These are phyloP conservation scores for Acephala macrosclerotiorum DNA, from an alignment of 2,329 filamentous ascomycete species.

Conservation along the genomic window DNA sequence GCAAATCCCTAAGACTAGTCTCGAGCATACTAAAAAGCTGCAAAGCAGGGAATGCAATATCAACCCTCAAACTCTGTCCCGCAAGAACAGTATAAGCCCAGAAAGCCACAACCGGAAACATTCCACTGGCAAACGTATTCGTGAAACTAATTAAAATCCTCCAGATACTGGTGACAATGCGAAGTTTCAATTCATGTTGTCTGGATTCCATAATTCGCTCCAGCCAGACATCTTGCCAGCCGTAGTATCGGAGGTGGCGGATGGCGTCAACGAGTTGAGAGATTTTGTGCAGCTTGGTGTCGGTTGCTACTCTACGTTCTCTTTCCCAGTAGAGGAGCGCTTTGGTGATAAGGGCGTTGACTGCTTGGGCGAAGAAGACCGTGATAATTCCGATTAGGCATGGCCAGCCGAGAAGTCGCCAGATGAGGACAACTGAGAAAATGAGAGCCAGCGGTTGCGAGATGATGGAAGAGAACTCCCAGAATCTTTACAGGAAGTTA, in stretches of 20 bases:
- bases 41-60: conserved; percentile 86
- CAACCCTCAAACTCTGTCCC: conserved; percentile 72
- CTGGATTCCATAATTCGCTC: conserved; percentile 72
- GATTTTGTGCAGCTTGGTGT: conserved; percentile 79
- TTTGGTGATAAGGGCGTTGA: conserved; percentile 74
- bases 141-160: conserved; percentile 69
- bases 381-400: conserved; percentile 77
- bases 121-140: conserved; percentile 73
- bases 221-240: conserved; percentile 82
- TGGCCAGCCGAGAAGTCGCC: conserved; percentile 80
- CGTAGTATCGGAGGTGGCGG: conserved; percentile 53
- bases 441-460: conserved; percentile 80
- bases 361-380: conserved; percentile 70
- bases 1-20: conserved; percentile 75
- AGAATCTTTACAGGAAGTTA: conserved; percentile 62
- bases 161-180: conserved; percentile 70
- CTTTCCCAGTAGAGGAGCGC: conserved; percentile 73
- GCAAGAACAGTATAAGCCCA: conserved; percentile 80
- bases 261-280: conserved; percentile 79
- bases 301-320: conserved; percentile 75
- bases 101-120: conserved; percentile 84
- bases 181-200: conserved; percentile 70
- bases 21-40: conserved; percentile 82
- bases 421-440: conserved; percentile 76
- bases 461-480: conserved; percentile 82